Evolutionary conservation across 176 grass and related monocot species (phyloP).

Genomic region (Alopecurus myosuroides): DNA sequence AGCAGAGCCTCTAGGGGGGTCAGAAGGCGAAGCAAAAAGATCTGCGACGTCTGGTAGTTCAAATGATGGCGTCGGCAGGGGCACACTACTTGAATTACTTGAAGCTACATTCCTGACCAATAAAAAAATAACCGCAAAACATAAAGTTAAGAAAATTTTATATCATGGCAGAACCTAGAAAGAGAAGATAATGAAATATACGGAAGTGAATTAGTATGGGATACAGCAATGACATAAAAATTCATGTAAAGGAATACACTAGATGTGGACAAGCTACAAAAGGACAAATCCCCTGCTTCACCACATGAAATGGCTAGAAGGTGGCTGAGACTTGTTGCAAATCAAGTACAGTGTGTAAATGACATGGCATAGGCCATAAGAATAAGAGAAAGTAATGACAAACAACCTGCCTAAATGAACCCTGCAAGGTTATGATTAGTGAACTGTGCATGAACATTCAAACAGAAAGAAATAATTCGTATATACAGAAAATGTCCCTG

Average conservation of each 20-base stretch:
- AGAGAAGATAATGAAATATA: background rate
- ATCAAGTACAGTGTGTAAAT: background rate
- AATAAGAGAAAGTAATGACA: background rate
- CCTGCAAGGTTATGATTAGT: background rate
- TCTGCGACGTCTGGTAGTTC: too few relatives aligned
- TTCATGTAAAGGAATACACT: background rate
- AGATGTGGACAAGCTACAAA: background rate
- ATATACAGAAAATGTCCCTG: background rate
- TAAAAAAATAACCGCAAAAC: background rate
- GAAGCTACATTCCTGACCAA: conserved; percentile 15
- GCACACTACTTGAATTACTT: conserved; percentile 17
- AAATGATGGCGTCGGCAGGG: conserved; percentile 42
- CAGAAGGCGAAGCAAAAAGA: too few relatives aligned
- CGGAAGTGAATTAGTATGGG: background rate
- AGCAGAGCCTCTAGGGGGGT: conserved; percentile 22
- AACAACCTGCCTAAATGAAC: background rate
- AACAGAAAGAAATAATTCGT: background rate
- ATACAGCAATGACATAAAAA: background rate
- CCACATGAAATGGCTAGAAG: background rate
- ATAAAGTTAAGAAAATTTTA: background rate
- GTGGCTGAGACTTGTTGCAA: background rate
- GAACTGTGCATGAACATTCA: background rate
- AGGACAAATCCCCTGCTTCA: background rate
- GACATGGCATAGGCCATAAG: background rate
- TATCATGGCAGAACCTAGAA: too few relatives aligned